These are phyloP conservation scores for Begonia loranthoides DNA, from an alignment of 306 rosid species.

Conservation along the genomic window DNA sequence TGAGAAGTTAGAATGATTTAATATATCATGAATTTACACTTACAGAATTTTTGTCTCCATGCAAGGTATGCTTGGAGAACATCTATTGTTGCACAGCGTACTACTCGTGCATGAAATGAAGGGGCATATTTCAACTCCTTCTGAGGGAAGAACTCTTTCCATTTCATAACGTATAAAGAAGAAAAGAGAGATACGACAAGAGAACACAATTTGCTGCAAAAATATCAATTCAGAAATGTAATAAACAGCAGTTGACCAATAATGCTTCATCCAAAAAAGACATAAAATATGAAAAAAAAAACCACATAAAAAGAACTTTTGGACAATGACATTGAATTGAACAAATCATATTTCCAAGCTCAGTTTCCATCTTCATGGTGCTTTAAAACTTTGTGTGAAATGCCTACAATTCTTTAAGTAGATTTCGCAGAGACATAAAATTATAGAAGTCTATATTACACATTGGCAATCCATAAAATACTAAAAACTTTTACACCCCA, in stretches of 20 bases:
- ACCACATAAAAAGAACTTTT: neutral
- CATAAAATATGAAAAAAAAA: neutral
- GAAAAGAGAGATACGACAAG: constrained; percentile 59
- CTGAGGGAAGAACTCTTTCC: constrained; percentile 48
- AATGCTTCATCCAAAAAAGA: neutral
- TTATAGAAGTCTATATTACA: too few species aligned
- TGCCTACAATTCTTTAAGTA: too few species aligned
- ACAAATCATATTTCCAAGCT: too few species aligned
- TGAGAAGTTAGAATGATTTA: too few species aligned
- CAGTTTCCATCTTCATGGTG: too few species aligned
- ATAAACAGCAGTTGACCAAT: neutral
- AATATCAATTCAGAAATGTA: constrained; percentile 1
- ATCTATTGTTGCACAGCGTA: constrained; percentile 47
- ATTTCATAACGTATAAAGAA: constrained; percentile 40
- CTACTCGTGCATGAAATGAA: constrained; percentile 47
- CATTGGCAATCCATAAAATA: too few species aligned
- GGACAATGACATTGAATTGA: too few species aligned
- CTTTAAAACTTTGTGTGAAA: too few species aligned
- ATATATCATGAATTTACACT: constrained; percentile 5
- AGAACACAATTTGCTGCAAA: constrained; percentile 56
- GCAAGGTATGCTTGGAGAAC: constrained; percentile 66
- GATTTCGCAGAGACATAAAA: too few species aligned
- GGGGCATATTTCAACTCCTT: constrained; percentile 41
- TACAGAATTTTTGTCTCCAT: constrained; percentile 73
- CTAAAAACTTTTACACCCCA: too few species aligned